Evolutionary conservation across 495 filamentous ascomycete species (phyloP).

Genomic region (Penicilliopsis zonata): DNA sequence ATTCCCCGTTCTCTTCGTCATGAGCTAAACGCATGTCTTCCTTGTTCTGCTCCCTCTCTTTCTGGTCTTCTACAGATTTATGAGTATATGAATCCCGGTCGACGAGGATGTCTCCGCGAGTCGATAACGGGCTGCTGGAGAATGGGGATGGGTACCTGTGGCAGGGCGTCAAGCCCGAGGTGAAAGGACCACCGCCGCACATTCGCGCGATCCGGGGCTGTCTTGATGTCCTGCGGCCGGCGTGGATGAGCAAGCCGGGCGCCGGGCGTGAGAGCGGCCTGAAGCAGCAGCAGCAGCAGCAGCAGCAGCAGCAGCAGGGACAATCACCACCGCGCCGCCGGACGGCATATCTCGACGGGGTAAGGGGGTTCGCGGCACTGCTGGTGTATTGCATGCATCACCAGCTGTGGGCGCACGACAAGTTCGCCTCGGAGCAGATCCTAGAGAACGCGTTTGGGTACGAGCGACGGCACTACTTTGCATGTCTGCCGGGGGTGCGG

Average conservation of each 20-base stretch:
- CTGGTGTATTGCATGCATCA: conserved; percentile 35
- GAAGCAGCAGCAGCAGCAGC: neutral
- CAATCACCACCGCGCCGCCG: conserved; percentile 6
- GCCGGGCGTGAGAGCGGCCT: too few species aligned
- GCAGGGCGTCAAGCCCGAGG: neutral
- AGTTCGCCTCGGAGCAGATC: conserved; percentile 7
- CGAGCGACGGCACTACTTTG: conserved; percentile 14
- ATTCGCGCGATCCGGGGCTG: neutral
- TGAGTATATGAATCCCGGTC: too few species aligned
- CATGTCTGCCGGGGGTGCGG: conserved; percentile 25
- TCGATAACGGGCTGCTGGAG: conserved; percentile 1
- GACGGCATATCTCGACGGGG: conserved; percentile 40
- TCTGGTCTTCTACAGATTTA: too few species aligned
- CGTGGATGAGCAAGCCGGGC: neutral
- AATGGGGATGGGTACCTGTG: conserved; percentile 1
- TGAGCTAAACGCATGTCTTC: too few species aligned
- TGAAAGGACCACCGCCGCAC: neutral
- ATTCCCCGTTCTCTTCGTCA: too few species aligned
- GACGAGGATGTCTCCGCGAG: too few species aligned
- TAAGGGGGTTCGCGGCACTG: conserved; percentile 42
- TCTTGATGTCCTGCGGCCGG: conserved; percentile 7
- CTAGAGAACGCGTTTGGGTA: conserved; percentile 21
- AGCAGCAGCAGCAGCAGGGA: neutral
- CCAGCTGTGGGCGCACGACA: conserved; percentile 21
- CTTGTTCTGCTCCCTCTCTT: too few species aligned